Base-by-base conservation (phyloP, 805 yeast genomes). In the Starmerella sp. region DNA sequence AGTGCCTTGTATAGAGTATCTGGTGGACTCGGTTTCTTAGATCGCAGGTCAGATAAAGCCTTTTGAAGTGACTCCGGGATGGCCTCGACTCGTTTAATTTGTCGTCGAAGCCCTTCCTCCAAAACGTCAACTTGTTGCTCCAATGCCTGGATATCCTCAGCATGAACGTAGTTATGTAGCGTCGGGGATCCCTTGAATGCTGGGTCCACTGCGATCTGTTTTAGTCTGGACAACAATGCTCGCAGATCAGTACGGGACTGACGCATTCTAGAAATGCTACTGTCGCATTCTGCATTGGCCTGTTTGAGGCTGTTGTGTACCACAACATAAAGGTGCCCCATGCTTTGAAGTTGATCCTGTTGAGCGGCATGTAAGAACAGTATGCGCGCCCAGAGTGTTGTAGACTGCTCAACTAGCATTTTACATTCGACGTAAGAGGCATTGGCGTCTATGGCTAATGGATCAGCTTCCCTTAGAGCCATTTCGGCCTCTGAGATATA, bases 381-480 rank as follows among this genome's bases (percentile, higher is more conserved):
- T 9, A 75, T 65, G 51, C 71, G 73, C 3, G 78, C 74, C 60
- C 76, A 66, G 42, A 68, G 64, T 13, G 71, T 69, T 39, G 77
- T 75, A 54, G 77, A 71, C 29, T 64, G 60, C 36, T 70, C 71
- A 8, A 78, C 67, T 13, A 70, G 65, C n/a, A 62, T 64, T 36
- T 68, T 65, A 1, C 75, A 70, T 10, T 67, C 65, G 1, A 68
- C 65, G 8, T 79, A 69, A 28, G 67, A 63, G 22, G 62, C 60
- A 61, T 76, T 76, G 17, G 84, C 82, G 36, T 71, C 73, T n/a
- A 73, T 71, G 52, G 86, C 80, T 4, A 77, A 62, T 8, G 71
- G 68, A 53, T 77, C 80, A 0, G 83, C 84, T 13, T 72, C 70
- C 1, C 73, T 65, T 37, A 81, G 70, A 28, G 76, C 74, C 54